Evolutionary conservation across 306 rosid species (phyloP).

Genomic region (Psophocarpus tetragonolobus): DNA sequence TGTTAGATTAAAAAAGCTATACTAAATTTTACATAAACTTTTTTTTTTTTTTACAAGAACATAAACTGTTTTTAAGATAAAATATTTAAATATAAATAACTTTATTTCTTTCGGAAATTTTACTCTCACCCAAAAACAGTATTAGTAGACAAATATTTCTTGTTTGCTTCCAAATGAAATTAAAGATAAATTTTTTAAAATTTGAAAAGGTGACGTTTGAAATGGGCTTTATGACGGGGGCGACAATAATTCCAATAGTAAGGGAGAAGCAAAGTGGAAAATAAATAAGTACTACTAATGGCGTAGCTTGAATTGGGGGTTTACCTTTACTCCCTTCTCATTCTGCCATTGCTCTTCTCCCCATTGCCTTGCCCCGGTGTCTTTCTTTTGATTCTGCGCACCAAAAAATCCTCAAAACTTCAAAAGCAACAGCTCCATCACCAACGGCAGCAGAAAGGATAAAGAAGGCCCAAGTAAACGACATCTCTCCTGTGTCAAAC

Average conservation of each 20-base stretch:
- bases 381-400: conserved; percentile 1
- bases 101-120: background rate
- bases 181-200: background rate
- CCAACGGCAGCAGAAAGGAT: conserved; percentile 37
- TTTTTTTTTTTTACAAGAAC: too few relatives aligned
- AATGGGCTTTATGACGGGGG: conserved; percentile 1
- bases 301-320: conserved; percentile 20
- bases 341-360: conserved; percentile 39
- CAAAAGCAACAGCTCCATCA: conserved; percentile 39
- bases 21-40: background rate
- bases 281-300: background rate
- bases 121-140: background rate
- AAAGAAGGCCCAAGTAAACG: conserved; percentile 29
- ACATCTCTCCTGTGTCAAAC: conserved; percentile 48
- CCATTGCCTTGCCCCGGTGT: conserved; percentile 26
- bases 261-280: conserved; percentile 54
- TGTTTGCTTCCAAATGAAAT: background rate
- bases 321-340: conserved; percentile 50
- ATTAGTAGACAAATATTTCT: too few relatives aligned
- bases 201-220: conserved; percentile 12
- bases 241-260: conserved; percentile 31
- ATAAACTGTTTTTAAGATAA: background rate
- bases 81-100: background rate
- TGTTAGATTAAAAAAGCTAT: background rate
- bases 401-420: conserved; percentile 37